phyloP scores from a whole-genome alignment of 2,329 filamentous ascomycete genomes.

The Verticillium zaregamsianum region DNA sequence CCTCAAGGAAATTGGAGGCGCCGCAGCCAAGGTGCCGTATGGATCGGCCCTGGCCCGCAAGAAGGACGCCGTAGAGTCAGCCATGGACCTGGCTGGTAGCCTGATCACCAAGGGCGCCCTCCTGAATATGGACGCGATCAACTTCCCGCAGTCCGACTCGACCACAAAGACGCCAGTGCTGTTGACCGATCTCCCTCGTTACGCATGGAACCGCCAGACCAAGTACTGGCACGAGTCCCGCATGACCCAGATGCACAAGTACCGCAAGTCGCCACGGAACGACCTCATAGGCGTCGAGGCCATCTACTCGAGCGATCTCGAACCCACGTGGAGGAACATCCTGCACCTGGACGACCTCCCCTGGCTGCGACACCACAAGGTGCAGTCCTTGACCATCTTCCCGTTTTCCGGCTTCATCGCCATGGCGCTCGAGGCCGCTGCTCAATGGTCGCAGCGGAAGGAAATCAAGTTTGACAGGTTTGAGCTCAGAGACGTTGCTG shows the following conservation, averaged over 20 bases:
- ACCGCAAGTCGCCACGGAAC: constrained; percentile 33
- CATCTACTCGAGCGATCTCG: constrained; percentile 37
- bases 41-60: constrained; percentile 18
- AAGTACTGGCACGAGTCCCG: constrained; percentile 46
- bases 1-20: constrained; percentile 37
- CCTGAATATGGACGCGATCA: not conserved
- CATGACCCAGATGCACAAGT: constrained; percentile 34
- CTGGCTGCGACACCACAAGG: constrained; percentile 54
- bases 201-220: constrained; percentile 42
- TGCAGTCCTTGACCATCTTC: constrained; percentile 53
- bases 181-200: constrained; percentile 38
- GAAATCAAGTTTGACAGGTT: constrained; percentile 20
- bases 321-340: constrained; percentile 46
- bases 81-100: not conserved
- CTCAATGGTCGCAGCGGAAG: constrained; percentile 7
- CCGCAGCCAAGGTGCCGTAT: constrained; percentile 18
- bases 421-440: constrained; percentile 47
- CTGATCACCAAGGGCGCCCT: not conserved
- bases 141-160: constrained; percentile 1
- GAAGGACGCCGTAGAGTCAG: constrained; percentile 25
- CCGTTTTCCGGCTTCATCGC: constrained; percentile 49
- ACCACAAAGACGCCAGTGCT: not conserved
- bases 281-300: constrained; percentile 43
- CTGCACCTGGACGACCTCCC: constrained; percentile 45
- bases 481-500: constrained; percentile 41